Evolutionary conservation across 805 yeast species (phyloP).

Genomic region (Ogataea pignaliae): DNA sequence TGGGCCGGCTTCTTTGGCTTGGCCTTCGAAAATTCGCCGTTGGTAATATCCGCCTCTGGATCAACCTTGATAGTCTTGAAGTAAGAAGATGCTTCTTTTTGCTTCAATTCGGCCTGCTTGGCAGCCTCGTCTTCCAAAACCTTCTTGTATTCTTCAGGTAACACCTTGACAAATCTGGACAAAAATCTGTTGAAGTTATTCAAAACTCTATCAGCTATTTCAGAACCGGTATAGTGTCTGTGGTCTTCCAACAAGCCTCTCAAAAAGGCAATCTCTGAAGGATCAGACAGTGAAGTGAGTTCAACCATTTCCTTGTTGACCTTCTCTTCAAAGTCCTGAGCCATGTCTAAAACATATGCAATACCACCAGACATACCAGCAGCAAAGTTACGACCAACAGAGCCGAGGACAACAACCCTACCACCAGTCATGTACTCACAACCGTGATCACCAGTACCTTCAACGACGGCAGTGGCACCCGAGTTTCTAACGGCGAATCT

Average conservation of each 20-base stretch:
- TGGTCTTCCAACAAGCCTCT: constrained; percentile 94
- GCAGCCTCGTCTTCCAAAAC: constrained; percentile 77
- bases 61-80: constrained; percentile 73
- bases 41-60: constrained; percentile 81
- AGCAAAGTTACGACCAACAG: constrained; percentile 88
- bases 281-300: constrained; percentile 70
- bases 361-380: constrained; percentile 99
- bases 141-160: constrained; percentile 87
- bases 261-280: constrained; percentile 89
- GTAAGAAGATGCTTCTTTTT: constrained; percentile 61
- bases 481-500: constrained; percentile 98
- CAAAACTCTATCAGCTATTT: constrained; percentile 78
- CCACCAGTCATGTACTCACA: constrained; percentile 99
- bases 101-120: constrained; percentile 58
- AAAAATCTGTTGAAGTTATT: constrained; percentile 83
- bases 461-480: constrained; percentile 95
- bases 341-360: constrained; percentile 92
- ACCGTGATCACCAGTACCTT: constrained; percentile 97
- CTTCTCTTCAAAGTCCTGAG: constrained; percentile 80
- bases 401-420: constrained; percentile 87
- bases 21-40: constrained; percentile 71
- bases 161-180: constrained; percentile 86
- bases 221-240: constrained; percentile 90
- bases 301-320: constrained; percentile 83
- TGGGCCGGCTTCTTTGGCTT: constrained; percentile 41